phyloP scores from a whole-genome alignment of 768 basidiomycete species.

The Rickenella mellea region DNA sequence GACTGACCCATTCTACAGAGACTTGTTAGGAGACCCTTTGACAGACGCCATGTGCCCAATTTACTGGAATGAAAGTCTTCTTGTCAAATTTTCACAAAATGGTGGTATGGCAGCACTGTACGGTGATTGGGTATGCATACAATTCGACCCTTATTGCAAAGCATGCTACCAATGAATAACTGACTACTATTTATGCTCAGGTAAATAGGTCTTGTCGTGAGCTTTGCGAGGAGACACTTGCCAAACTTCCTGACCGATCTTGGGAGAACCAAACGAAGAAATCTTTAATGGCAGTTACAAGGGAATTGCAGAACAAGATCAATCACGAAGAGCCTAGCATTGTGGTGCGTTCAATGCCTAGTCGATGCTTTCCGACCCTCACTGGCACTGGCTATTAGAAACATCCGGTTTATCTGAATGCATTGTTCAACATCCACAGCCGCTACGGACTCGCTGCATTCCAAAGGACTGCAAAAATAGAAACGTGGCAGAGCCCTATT shows the following conservation, averaged over 20 bases:
- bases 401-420: constrained; percentile 12
- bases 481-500: constrained; percentile 7
- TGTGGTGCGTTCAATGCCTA: constrained; percentile 5
- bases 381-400: constrained; percentile 7
- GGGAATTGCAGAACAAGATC: constrained; percentile 13
- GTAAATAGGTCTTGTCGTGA: constrained; percentile 13
- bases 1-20: constrained; percentile 10
- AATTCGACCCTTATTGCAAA: not conserved
- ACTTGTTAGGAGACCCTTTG: constrained; percentile 15
- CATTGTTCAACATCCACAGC: constrained; percentile 16
- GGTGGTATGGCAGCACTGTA: constrained; percentile 18
- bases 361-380: not conserved
- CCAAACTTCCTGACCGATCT: constrained; percentile 13
- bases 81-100: constrained; percentile 15
- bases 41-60: constrained; percentile 19
- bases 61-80: constrained; percentile 11
- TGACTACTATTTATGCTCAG: constrained; percentile 3
- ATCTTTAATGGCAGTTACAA: constrained; percentile 15
- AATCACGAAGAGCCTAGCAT: constrained; percentile 8
- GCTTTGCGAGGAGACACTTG: constrained; percentile 10
- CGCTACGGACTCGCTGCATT: constrained; percentile 19
- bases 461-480: constrained; percentile 11
- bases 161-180: not conserved
- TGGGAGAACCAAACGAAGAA: constrained; percentile 17
- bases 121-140: constrained; percentile 17